These are phyloP conservation scores for Coemansia sp. DNA, from an alignment of 192 early-diverging fungal species.

Conservation along the genomic window DNA sequence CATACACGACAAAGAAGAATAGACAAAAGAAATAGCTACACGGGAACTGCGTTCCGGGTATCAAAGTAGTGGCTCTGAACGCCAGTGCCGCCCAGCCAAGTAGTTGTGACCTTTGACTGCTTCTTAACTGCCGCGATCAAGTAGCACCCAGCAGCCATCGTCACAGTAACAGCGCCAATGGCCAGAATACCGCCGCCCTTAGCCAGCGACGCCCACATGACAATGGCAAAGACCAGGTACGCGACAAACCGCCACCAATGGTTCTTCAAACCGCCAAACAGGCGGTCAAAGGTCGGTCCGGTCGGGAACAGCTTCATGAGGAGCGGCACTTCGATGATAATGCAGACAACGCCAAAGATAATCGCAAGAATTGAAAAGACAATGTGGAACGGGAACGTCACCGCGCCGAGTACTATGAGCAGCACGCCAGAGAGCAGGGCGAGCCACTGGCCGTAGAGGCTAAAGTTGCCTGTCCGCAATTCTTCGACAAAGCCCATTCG, in stretches of 20 bases:
- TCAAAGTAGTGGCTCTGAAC: constrained; percentile 31
- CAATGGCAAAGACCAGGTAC: constrained; percentile 50
- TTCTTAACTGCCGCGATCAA: constrained; percentile 51
- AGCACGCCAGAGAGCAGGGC: constrained; percentile 52
- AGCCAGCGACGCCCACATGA: constrained; percentile 59
- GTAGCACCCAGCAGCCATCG: constrained; percentile 48
- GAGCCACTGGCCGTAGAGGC: constrained; percentile 46
- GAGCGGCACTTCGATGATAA: constrained; percentile 45
- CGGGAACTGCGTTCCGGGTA: constrained; percentile 23
- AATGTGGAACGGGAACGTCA: constrained; percentile 48
- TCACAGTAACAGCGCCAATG: constrained; percentile 48
- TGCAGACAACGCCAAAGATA: constrained; percentile 51
- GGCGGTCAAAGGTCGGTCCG: constrained; percentile 37
- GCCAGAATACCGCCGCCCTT: constrained; percentile 47
- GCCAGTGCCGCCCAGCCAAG: constrained; percentile 40
- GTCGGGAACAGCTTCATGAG: constrained; percentile 49
- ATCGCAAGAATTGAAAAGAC: constrained; percentile 57
- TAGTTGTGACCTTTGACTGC: constrained; percentile 45
- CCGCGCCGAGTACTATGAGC: constrained; percentile 50
- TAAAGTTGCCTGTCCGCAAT: constrained; percentile 50
- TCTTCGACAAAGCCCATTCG: constrained; percentile 52
- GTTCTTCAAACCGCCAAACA: constrained; percentile 43
- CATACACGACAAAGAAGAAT: background rate
- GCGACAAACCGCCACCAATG: constrained; percentile 54
- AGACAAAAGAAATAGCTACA: constrained; percentile 10